Percentiles rank a stretch among this genome's conserved stretches.
Evolutionary conservation across 1,284 basidiomycete genomes (phyloP).

Genomic region (Peniophora sp.): DNA sequence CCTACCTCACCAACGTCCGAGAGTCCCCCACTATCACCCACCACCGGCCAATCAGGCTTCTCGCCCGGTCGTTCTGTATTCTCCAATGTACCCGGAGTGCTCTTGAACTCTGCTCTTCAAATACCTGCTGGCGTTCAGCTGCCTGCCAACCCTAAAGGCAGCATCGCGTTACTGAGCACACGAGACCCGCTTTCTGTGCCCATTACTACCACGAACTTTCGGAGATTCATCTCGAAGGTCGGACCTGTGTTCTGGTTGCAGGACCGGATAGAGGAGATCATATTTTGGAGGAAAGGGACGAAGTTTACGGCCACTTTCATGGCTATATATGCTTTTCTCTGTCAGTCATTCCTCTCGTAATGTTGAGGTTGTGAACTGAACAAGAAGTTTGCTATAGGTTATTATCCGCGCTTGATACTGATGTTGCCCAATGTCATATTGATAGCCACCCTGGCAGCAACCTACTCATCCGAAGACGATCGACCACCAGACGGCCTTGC

Average conservation of each 20-base stretch:
- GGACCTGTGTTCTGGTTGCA: slow-evolving; percentile 74
- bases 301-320: slow-evolving; percentile 61
- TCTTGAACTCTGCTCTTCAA: slow-evolving; percentile 24
- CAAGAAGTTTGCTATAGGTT: slow-evolving; percentile 33
- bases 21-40: slow-evolving; percentile 18
- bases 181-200: slow-evolving; percentile 64
- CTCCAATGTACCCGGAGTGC: slow-evolving; percentile 22
- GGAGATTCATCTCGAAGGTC: slow-evolving; percentile 57
- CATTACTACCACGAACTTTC: slow-evolving; percentile 65
- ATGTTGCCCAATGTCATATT: slow-evolving; percentile 54
- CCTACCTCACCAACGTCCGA: slow-evolving; percentile 21
- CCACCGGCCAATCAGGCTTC: slow-evolving; percentile 10
- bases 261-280: slow-evolving; percentile 66
- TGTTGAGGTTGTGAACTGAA: slow-evolving; percentile 1
- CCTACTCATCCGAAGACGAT: slow-evolving; percentile 33
- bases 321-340: slow-evolving; percentile 59
- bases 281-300: slow-evolving; percentile 68
- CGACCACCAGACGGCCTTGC: slow-evolving; percentile 16
- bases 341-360: slow-evolving; percentile 43
- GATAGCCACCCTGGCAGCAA: slow-evolving; percentile 48
- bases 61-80: slow-evolving; percentile 16
- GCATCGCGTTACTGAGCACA: slow-evolving; percentile 30
- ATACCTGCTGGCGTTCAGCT: slow-evolving; percentile 22
- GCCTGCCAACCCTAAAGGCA: slow-evolving; percentile 19
- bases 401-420: slow-evolving; percentile 56